Conservation (phyloP, 139 green algal species). For the Pseudopediastrum boryanum region DNA sequence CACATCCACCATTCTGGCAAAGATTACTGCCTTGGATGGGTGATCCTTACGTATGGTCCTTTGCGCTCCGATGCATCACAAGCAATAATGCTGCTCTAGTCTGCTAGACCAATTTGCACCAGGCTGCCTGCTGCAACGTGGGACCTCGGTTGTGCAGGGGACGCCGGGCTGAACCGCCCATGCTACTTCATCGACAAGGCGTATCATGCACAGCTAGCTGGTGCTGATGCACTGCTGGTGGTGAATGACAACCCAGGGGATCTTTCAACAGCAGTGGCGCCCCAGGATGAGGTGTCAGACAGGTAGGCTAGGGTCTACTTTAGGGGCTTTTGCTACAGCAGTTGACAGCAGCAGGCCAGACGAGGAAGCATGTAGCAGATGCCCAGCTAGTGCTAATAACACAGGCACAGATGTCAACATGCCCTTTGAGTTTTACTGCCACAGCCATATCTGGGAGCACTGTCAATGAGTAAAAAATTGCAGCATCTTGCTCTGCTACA, state of each 20-base stretch:
- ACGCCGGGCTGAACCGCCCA: conserved; percentile 32
- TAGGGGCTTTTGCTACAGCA: no score
- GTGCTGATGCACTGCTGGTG: conserved; percentile 75
- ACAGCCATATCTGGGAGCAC: no score
- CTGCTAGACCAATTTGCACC: no score
- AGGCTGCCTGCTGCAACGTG: no score
- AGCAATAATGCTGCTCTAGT: background rate
- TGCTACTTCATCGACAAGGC: conserved; percentile 94
- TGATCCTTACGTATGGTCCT: background rate
- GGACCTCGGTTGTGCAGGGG: background rate
- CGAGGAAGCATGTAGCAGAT: background rate
- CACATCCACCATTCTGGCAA: background rate
- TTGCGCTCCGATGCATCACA: background rate
- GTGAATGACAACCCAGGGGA: conserved; percentile 50
- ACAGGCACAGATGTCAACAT: no score
- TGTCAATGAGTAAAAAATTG: no score
- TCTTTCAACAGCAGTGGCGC: conserved; percentile 53
- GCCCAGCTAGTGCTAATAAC: background rate
- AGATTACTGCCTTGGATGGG: background rate
- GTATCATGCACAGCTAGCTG: conserved; percentile 84
- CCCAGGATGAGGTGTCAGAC: conserved; percentile 54
- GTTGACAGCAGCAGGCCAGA: background rate
- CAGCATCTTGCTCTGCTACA: no score
- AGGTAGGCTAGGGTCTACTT: conserved; percentile 41
- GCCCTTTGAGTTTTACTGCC: no score